Evolutionary conservation across 192 early-diverging fungal species (phyloP).

Genomic region (Entophlyctis helioformis): DNA sequence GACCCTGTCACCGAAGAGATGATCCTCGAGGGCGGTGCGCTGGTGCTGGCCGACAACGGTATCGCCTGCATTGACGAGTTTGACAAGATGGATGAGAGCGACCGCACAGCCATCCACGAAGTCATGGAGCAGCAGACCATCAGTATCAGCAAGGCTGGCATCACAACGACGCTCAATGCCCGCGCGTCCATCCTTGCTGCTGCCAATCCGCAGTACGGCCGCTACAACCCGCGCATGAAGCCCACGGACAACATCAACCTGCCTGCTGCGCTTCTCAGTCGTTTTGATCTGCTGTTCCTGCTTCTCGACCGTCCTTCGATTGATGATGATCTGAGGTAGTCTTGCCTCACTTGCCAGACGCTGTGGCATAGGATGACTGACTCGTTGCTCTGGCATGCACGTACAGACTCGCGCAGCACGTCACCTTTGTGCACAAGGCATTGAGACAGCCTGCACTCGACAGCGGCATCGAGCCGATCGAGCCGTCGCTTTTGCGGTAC

Average conservation of each 20-base stretch:
- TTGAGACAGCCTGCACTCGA: slow-evolving; percentile 67
- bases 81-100: slow-evolving; percentile 97
- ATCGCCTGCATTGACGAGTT: slow-evolving; percentile 99
- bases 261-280: slow-evolving; percentile 82
- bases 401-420: slow-evolving; percentile 64
- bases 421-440: slow-evolving; percentile 88
- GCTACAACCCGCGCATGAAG: slow-evolving; percentile 63
- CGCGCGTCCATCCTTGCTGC: slow-evolving; percentile 90
- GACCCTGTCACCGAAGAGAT: slow-evolving; percentile 91
- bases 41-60: slow-evolving; percentile 96
- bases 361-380: too few species aligned
- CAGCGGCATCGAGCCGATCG: too few species aligned
- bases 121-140: slow-evolving; percentile 99
- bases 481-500: too few species aligned
- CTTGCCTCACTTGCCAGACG: too few species aligned
- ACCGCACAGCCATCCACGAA: slow-evolving; percentile 96
- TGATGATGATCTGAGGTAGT: slow-evolving; percentile 54
- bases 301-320: slow-evolving; percentile 75
- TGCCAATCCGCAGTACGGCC: slow-evolving; percentile 92
- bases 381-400: too few species aligned
- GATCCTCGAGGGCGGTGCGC: slow-evolving; percentile 93
- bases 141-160: slow-evolving; percentile 91
- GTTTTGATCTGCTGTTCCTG: slow-evolving; percentile 88
- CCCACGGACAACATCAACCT: slow-evolving; percentile 95
- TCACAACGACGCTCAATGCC: slow-evolving; percentile 93